Percentiles rank a stretch among this genome's conserved stretches.
phyloP scores from a whole-genome alignment of 805 yeast species.

The Ogataea corticis region DNA sequence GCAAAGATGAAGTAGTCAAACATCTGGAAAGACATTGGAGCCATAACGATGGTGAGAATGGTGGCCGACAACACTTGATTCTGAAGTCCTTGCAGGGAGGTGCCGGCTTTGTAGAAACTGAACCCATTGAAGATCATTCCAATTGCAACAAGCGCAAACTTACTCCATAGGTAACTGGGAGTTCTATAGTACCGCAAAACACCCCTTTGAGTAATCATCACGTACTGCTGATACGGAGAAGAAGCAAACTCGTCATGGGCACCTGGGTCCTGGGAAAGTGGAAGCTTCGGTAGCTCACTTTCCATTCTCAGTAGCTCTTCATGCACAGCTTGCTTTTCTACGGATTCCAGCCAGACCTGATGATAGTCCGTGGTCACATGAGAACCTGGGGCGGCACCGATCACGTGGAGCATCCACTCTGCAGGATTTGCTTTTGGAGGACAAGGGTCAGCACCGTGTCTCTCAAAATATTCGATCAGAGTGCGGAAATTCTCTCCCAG shows the following conservation, averaged over 20 bases:
- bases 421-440: conserved; percentile 65
- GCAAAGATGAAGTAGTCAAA: conserved; percentile 55
- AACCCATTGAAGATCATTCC: conserved; percentile 34
- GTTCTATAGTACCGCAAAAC: conserved; percentile 45
- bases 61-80: conserved; percentile 46
- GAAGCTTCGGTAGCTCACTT: too few species aligned
- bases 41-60: conserved; percentile 54
- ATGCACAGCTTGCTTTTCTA: conserved; percentile 7
- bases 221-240: conserved; percentile 41
- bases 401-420: conserved; percentile 68
- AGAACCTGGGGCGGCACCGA: conserved; percentile 55
- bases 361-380: conserved; percentile 61
- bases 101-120: conserved; percentile 37
- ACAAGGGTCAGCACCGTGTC: conserved; percentile 64
- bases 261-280: not conserved
- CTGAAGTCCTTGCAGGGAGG: conserved; percentile 41
- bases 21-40: conserved; percentile 61
- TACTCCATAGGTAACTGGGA: conserved; percentile 47
- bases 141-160: conserved; percentile 29
- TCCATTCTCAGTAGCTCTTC: conserved; percentile 24
- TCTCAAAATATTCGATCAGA: conserved; percentile 46
- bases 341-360: conserved; percentile 57
- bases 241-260: conserved; percentile 39
- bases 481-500: conserved; percentile 44
- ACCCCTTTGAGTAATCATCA: conserved; percentile 38